Evolutionary conservation across 192 early-diverging fungal genomes (phyloP), one percentile per base, ranked within the genome.

Genomic region (Umbelopsis sp.): DNA sequence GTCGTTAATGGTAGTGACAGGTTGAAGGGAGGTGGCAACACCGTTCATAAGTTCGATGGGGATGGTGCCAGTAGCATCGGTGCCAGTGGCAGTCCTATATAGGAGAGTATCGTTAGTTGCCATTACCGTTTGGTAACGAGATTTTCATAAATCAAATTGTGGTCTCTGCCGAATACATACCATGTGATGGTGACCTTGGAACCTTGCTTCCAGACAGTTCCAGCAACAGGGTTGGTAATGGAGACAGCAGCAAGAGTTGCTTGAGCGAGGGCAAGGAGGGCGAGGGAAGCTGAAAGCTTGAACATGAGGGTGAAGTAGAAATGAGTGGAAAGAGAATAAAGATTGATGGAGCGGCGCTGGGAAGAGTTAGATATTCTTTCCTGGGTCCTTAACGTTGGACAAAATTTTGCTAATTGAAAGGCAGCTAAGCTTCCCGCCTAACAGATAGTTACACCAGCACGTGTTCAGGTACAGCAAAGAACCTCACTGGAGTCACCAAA

Each of bases 201-300:
- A 36, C 70, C 70, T 25, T 44, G 43, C 66, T 67, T 67, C 66
- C 66, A 67, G n/a, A 43, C 21, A 8, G 66, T 67, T 44, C 43
- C 38, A 45, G 66, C 66, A 67, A 67, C 43, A 24, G 66, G 66
- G 45, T 67, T 67, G 22, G 66, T 67, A 25, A 45, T 43, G 43
- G 66, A 67, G 24, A 67, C 38, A 22, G 66, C 45, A 31, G 66
- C 45, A 38, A 47, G 22, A 14, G 38, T 12, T 24, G 45, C 66
- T 34, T 45, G 43, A 14, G 66, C 21, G 38, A 67, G 66, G 38
- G 66, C 45, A 43, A 47, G 43, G 43, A 67, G 45, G 66, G 45
- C 66, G 25, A 67, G 66, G 26, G 45, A 11, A 67, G 66, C 66
- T 21, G 66, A 44, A 22, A 67, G 66, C 66, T 67, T 67, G 43